These are phyloP conservation scores for Hippophae tibetana DNA, from an alignment of 306 rosid genomes.

Conservation along the genomic window DNA sequence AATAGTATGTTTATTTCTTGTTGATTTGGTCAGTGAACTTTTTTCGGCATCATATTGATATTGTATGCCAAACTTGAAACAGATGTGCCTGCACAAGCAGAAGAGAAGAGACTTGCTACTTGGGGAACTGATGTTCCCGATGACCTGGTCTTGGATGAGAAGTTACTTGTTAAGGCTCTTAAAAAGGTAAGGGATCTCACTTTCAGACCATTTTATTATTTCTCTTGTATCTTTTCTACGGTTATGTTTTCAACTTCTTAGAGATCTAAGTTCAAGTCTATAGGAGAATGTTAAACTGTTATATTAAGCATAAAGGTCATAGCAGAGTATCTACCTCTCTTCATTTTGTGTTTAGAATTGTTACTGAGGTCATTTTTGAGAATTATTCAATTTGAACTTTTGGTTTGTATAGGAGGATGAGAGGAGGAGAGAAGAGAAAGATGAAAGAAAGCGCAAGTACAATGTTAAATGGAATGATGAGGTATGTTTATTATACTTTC, in stretches of 20 bases:
- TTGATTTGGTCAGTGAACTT: not conserved
- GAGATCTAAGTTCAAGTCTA: no score
- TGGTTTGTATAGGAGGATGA: constrained; percentile 38
- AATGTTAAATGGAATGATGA: constrained; percentile 57
- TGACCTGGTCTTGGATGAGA: constrained; percentile 43
- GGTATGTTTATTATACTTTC: constrained; percentile 16
- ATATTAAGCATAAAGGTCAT: no score
- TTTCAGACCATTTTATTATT: not conserved
- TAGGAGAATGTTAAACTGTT: no score
- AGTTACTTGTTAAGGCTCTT: constrained; percentile 41
- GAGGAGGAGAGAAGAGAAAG: constrained; percentile 51
- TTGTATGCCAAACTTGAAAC: constrained; percentile 10
- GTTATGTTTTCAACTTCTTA: no score
- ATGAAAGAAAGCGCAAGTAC: constrained; percentile 62
- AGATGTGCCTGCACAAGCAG: constrained; percentile 31
- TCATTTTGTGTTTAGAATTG: no score
- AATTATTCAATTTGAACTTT: not conserved
- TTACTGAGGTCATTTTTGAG: no score
- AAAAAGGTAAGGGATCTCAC: constrained; percentile 27
- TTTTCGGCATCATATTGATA: not conserved
- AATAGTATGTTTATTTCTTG: not conserved
- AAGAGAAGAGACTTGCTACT: constrained; percentile 44
- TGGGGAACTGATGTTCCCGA: constrained; percentile 68
- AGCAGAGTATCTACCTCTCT: no score
- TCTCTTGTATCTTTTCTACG: not conserved